Percentiles rank a stretch among this genome's conserved stretches.
phyloP scores from a whole-genome alignment of 225 moss, liverwort and hornwort genomes.

The Neckera pumila region DNA sequence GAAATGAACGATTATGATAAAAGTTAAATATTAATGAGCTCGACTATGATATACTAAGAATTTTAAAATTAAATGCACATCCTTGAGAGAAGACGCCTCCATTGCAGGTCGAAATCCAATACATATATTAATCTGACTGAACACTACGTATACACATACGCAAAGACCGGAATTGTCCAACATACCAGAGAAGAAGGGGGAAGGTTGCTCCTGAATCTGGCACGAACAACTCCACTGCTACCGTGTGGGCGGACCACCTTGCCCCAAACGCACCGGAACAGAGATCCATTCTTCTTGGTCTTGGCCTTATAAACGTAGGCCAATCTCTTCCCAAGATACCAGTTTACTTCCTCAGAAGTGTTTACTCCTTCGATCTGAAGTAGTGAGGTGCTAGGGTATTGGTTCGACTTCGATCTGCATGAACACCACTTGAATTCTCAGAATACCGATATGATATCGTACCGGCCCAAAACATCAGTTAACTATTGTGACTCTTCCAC shows the following conservation, averaged over 20 bases:
- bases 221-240: constrained; percentile 77
- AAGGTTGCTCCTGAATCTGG: constrained; percentile 77
- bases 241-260: constrained; percentile 76
- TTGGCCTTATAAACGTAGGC: constrained; percentile 89
- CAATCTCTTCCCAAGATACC: constrained; percentile 82
- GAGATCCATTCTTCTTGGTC: constrained; percentile 74
- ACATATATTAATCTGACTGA: not conserved
- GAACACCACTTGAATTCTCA: not conserved
- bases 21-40: not conserved
- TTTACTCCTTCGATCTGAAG: constrained; percentile 82
- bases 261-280: constrained; percentile 80
- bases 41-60: not conserved
- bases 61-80: not conserved
- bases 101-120: not conserved
- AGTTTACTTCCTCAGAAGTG: constrained; percentile 69
- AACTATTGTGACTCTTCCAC: not conserved
- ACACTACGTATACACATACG: not conserved
- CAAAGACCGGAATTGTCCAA: not conserved
- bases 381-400: constrained; percentile 77
- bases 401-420: constrained; percentile 78
- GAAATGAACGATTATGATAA: not conserved
- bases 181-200: constrained; percentile 68
- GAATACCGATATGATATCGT: not conserved
- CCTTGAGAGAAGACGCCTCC: not conserved
- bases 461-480: not conserved